Evolutionary conservation across 139 green algal species (phyloP).

Genomic region (Coccomyxa sp.): DNA sequence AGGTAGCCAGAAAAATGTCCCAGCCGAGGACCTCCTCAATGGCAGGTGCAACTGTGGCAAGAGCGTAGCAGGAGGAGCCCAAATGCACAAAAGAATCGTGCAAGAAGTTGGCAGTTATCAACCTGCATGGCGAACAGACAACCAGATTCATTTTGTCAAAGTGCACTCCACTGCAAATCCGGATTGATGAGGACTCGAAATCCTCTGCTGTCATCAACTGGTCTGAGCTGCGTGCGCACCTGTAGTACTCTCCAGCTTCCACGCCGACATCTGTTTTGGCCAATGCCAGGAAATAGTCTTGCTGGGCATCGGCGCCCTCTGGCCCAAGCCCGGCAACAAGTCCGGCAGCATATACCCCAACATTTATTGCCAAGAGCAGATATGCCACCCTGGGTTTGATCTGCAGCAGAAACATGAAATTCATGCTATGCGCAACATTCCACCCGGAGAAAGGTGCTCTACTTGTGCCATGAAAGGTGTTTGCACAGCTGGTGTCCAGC

Average conservation of each 20-base stretch:
- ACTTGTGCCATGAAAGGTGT: not conserved
- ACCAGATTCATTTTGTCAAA: not conserved
- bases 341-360: slow-evolving; percentile 12
- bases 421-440: not conserved
- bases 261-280: slow-evolving; percentile 14
- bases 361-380: slow-evolving; percentile 11
- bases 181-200: not conserved
- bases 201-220: not conserved
- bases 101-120: slow-evolving; percentile 21
- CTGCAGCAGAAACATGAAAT: not conserved
- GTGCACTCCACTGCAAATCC: not conserved
- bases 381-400: slow-evolving; percentile 9
- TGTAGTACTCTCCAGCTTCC: slow-evolving; percentile 20
- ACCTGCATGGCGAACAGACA: slow-evolving; percentile 3
- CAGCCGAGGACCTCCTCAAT: slow-evolving; percentile 22
- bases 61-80: slow-evolving; percentile 10
- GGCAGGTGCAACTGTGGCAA: slow-evolving; percentile 17
- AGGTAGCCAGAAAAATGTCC: slow-evolving; percentile 16
- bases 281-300: slow-evolving; percentile 14
- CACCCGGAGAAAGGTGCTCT: no score
- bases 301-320: not conserved
- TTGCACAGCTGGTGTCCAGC: not conserved
- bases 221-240: not conserved
- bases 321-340: not conserved
- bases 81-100: slow-evolving; percentile 29